Percentiles rank a stretch among this genome's conserved stretches.
phyloP scores from a whole-genome alignment of 169 alveolate species.

The Eimeria acervulina region DNA sequence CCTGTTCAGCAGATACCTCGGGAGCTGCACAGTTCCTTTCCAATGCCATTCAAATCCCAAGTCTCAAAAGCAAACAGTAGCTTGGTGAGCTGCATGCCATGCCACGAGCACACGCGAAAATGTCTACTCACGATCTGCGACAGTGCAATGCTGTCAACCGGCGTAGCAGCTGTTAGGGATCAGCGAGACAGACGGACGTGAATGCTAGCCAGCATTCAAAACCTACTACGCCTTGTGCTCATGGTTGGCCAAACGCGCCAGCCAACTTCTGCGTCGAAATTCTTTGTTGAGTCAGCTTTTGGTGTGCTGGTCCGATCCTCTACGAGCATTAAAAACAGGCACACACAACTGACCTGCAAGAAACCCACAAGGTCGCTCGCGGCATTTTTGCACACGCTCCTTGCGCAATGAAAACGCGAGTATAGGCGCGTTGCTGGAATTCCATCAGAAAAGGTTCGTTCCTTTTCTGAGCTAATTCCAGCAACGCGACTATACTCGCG shows the following conservation, averaged over 20 bases:
- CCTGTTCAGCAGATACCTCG: neutral
- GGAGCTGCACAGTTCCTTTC: neutral
- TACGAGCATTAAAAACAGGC: neutral
- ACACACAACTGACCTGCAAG: neutral
- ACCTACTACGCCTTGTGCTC: neutral
- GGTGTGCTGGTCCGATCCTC: neutral
- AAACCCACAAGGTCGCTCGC: neutral
- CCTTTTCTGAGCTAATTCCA: neutral
- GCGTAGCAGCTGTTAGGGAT: neutral
- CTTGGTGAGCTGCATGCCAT: neutral
- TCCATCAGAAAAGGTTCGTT: too few species aligned
- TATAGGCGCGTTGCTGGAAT: too few species aligned
- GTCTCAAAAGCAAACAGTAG: neutral
- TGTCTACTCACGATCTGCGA: neutral
- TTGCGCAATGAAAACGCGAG: too few species aligned
- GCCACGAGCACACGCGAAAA: neutral
- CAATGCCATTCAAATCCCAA: neutral
- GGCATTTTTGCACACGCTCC: neutral
- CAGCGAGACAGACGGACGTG: neutral
- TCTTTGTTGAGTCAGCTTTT: neutral
- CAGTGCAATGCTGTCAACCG: neutral
- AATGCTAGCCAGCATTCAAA: neutral
- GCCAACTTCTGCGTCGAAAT: neutral
- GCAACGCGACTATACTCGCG: neutral
- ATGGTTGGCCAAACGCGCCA: neutral